Percentiles rank a stretch among this genome's conserved stretches.
phyloP scores from a whole-genome alignment of 2,329 filamentous ascomycete species.

The Botrytis fragariae region DNA sequence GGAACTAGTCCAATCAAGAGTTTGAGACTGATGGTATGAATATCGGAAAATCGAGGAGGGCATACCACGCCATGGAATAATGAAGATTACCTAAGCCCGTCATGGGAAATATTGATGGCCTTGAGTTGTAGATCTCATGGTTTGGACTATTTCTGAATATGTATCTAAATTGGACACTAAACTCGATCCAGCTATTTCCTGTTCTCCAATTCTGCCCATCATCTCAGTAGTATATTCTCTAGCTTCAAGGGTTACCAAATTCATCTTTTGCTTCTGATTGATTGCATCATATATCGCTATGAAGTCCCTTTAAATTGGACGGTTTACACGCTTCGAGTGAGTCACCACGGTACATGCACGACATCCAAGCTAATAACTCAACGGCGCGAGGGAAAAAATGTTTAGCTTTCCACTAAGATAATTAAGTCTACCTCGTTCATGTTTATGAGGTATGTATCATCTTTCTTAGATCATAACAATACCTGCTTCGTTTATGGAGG shows the following conservation, averaged over 20 bases:
- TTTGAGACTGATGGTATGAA: background rate
- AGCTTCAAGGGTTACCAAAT: background rate
- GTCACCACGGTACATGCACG: background rate
- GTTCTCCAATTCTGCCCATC: background rate
- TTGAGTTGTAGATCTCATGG: background rate
- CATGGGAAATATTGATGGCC: background rate
- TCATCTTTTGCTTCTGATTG: background rate
- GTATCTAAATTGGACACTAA: background rate
- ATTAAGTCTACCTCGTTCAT: background rate
- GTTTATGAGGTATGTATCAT: background rate
- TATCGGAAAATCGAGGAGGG: background rate
- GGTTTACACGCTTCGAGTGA: background rate
- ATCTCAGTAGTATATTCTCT: background rate
- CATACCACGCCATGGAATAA: background rate
- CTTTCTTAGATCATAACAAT: fast-evolving
- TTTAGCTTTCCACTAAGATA: background rate
- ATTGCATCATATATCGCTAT: background rate
- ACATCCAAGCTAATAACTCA: background rate
- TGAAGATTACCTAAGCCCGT: background rate
- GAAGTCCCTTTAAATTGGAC: background rate
- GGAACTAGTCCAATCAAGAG: fast-evolving
- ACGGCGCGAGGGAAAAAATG: background rate
- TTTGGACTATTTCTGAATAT: background rate
- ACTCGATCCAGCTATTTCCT: background rate
- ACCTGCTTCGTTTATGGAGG: fast-evolving